Percentiles rank a stretch among this genome's conserved stretches.
Evolutionary conservation across 257 asterid species (phyloP).

Genomic region (Gentiana straminea): DNA sequence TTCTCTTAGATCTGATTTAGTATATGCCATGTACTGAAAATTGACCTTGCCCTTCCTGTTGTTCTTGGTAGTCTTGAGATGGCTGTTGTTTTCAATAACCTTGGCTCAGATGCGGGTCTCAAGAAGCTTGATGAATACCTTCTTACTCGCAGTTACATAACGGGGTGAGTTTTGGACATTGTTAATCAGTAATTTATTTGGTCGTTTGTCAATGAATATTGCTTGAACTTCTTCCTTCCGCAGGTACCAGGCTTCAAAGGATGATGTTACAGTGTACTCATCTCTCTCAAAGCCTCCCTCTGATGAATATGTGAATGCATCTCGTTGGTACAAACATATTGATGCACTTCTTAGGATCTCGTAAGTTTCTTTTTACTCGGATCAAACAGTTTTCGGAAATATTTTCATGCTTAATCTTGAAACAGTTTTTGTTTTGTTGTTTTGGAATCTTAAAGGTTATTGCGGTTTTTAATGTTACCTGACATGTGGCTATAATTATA

Average conservation of each 20-base stretch:
- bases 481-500: background rate
- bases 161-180: slow-evolving; percentile 46
- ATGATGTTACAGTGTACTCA: slow-evolving; percentile 57
- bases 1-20: no score
- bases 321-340: slow-evolving; percentile 27
- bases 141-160: slow-evolving; percentile 66
- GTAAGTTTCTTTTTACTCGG: slow-evolving; percentile 9
- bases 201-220: background rate
- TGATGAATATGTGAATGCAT: slow-evolving; percentile 34
- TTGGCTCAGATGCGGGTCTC: slow-evolving; percentile 51
- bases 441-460: background rate
- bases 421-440: background rate
- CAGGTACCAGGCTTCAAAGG: slow-evolving; percentile 86
- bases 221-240: background rate
- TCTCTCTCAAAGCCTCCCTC: slow-evolving; percentile 52
- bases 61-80: slow-evolving; percentile 19
- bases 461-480: background rate
- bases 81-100: slow-evolving; percentile 50
- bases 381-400: no score
- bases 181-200: background rate
- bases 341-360: slow-evolving; percentile 30
- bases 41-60: no score
- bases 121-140: slow-evolving; percentile 92
- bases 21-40: no score
- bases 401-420: background rate